Base-by-base conservation (phyloP, 2,329 filamentous ascomycete species). In the Chlorencoelia australis region DNA sequence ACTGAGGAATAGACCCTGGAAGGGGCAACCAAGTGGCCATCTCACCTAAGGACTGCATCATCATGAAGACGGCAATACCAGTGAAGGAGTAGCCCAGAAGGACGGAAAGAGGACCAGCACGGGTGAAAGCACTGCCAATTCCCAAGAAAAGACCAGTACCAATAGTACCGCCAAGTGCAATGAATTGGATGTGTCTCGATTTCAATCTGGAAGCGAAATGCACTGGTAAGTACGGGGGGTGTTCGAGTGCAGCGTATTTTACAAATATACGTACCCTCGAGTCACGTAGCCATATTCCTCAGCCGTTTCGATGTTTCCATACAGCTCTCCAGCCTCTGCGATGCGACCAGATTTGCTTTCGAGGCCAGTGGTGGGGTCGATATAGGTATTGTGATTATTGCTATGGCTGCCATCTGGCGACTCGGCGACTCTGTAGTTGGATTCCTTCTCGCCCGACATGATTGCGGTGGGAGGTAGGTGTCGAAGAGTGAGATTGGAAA, bases 81-180 rank as follows among this genome's bases (percentile, higher is more conserved):
- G 71, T 62, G 9, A 71, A 64, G 8, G 64, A 54, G 41, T 73
- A 75, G 7, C 66, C 69, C 4, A 75, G 53, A 0, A 75, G 55
- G 9, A 71, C 58, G 8, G 67, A 68, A 1, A 71, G 60, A 5
- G 70, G 71, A 6, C 69, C 71, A 18, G 65, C 69, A n/a, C 62
- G 66, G 18, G 65, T 64, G 20, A 75, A 65, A 1, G 68, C 66
- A 41, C 63, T 59, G 25, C 71, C 72, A 5, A 70, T 67, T 30
- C 67, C 66, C 7, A 75, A 59, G 52, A 75, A 73, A 0, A 73
- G 55, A 41, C 69, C 69, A 3, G 69, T 72, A 26, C 67, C 60
- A 40, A 75, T 75, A 4, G 69, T 71, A 39, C 71, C 71, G 37
- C 71, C 70, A 10, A 76, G 61, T 10, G 71, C 72, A 48, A 78